These are phyloP conservation scores for Poronia punctata DNA, from an alignment of 495 filamentous ascomycete genomes.

Conservation along the genomic window DNA sequence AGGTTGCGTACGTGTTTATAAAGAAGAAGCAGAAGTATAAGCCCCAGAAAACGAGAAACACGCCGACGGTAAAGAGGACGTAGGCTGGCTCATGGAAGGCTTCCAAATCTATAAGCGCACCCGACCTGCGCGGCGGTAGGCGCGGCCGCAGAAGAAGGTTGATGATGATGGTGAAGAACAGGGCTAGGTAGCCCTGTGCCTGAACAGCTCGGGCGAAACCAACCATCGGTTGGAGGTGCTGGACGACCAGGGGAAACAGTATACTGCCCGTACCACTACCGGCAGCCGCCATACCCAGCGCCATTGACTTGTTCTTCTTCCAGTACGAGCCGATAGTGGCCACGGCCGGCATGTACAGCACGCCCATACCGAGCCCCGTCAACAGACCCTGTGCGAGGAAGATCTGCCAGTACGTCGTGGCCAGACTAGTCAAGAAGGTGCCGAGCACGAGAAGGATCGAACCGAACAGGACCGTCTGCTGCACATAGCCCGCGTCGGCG, in stretches of 20 bases:
- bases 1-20: constrained; percentile 29
- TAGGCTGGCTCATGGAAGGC: constrained; percentile 31
- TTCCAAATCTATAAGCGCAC: constrained; percentile 27
- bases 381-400: constrained; percentile 31
- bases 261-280: constrained; percentile 30
- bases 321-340: constrained; percentile 31
- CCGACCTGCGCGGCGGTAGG: constrained; percentile 22
- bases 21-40: constrained; percentile 35
- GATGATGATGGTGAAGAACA: constrained; percentile 16
- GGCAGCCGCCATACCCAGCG: constrained; percentile 26
- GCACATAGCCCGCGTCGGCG: constrained; percentile 29
- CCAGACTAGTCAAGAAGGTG: constrained; percentile 29
- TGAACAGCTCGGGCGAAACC: constrained; percentile 27
- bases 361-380: constrained; percentile 28
- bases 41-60: constrained; percentile 31
- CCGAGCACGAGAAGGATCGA: constrained; percentile 23
- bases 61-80: constrained; percentile 22
- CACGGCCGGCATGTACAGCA: constrained; percentile 30
- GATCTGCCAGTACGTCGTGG: constrained; percentile 28
- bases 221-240: constrained; percentile 27
- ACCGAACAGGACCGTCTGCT: constrained; percentile 21
- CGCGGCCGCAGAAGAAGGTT: constrained; percentile 21
- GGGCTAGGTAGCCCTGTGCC: constrained; percentile 25
- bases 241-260: constrained; percentile 28
- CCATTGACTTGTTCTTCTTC: constrained; percentile 20